Evolutionary conservation across 176 grass and related monocot species (phyloP).

Genomic region (Cymbopogon citratus): DNA sequence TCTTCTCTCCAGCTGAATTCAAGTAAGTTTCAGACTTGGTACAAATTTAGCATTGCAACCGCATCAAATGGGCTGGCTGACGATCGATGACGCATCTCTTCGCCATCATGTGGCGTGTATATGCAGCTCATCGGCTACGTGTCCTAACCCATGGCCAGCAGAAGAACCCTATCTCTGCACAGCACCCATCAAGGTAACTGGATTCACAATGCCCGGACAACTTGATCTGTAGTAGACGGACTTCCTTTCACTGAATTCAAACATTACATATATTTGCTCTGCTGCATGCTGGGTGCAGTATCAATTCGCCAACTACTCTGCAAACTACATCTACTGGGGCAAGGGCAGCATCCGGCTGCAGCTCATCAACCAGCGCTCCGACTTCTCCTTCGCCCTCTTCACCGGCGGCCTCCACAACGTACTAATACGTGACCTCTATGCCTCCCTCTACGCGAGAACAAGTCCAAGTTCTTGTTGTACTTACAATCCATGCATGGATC

Average conservation of each 20-base stretch:
- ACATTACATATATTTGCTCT: too few relatives aligned
- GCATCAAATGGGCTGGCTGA: too few relatives aligned
- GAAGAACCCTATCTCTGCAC: slow-evolving; percentile 67
- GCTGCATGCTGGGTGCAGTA: slow-evolving; percentile 33
- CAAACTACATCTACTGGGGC: slow-evolving; percentile 45
- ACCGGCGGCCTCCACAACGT: slow-evolving; percentile 60
- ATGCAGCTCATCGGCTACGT: slow-evolving; percentile 51
- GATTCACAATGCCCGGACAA: too few relatives aligned
- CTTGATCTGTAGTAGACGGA: too few relatives aligned
- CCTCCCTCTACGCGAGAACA: too few relatives aligned
- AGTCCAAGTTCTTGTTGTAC: too few relatives aligned
- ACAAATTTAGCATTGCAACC: too few relatives aligned
- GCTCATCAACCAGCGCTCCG: slow-evolving; percentile 81
- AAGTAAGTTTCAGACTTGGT: slow-evolving; percentile 26
- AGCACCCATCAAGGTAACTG: slow-evolving; percentile 60
- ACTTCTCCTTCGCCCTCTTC: slow-evolving; percentile 80
- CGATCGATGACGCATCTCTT: too few relatives aligned
- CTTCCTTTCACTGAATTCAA: too few relatives aligned
- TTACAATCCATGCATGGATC: not conserved
- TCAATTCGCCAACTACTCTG: slow-evolving; percentile 69
- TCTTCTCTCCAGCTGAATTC: slow-evolving; percentile 78
- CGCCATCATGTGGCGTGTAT: too few relatives aligned
- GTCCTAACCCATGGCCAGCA: slow-evolving; percentile 40
- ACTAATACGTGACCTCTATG: too few relatives aligned
- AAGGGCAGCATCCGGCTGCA: slow-evolving; percentile 55